Percentiles rank a stretch among this genome's conserved stretches.
Evolutionary conservation across 139 green algal genomes (phyloP).

Genomic region (Tetraselmis striata): DNA sequence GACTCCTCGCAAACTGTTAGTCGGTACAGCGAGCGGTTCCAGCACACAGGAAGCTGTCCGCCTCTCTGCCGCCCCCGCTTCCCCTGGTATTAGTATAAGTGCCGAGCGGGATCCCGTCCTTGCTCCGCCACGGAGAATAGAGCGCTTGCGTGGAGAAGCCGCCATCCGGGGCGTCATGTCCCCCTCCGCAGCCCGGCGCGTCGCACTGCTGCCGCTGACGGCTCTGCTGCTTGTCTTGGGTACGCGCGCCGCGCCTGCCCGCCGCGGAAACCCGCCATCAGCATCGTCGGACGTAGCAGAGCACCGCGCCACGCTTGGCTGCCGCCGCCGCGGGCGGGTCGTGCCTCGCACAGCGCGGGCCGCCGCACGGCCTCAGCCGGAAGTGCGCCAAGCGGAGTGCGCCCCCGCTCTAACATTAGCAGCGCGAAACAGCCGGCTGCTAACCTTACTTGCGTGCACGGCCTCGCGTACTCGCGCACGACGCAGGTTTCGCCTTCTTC

Average conservation of each 20-base stretch:
- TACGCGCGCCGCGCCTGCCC: neutral
- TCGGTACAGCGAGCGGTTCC: too few species aligned
- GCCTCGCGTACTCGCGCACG: neutral
- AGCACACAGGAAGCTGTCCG: too few species aligned
- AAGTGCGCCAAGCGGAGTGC: too few species aligned
- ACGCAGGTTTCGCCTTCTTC: neutral
- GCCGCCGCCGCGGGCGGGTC: too few species aligned
- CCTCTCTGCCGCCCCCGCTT: too few species aligned
- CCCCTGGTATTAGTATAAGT: too few species aligned
- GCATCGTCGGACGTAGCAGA: neutral
- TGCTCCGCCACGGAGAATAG: too few species aligned
- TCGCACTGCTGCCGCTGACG: neutral
- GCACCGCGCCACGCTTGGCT: too few species aligned
- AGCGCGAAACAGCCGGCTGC: neutral
- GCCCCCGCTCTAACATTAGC: neutral
- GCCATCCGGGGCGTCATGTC: neutral
- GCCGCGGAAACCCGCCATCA: neutral
- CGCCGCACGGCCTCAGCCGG: neutral
- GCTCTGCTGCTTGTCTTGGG: neutral
- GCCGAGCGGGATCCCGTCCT: too few species aligned
- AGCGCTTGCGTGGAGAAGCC: too few species aligned
- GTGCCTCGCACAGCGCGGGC: too few species aligned
- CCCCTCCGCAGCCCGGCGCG: neutral
- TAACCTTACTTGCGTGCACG: neutral
- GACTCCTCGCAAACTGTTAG: too few species aligned